Base-by-base conservation (phyloP, 169 alveolate genomes). In the Babesia divergens region DNA sequence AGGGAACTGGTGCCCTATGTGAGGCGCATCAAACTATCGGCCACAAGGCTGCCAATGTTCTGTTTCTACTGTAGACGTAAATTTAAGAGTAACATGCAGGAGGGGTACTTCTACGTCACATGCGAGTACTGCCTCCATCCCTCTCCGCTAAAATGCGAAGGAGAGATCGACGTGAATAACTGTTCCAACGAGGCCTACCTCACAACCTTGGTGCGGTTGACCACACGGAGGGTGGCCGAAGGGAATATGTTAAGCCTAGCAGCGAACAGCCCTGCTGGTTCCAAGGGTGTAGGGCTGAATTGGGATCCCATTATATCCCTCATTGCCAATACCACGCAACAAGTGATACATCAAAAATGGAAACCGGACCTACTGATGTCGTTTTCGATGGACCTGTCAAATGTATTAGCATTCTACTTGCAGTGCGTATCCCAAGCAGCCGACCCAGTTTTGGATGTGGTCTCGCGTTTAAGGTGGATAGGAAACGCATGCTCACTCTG, bases 81-180 rank as follows among this genome's bases (percentile, higher is more conserved):
- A 26, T 26, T 60, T 26, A 20, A 3, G 3, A 14, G 50, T 2
- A 40, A 29, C 16, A 14, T 11, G 46, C 11, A 11, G 35, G 42
- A 16, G 28, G 59, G 44, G 11, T 14, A 7, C 4, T 62, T 16
- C 59, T 24, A 60, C 58, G 38, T 60, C 28, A 44, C 46, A 16
- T 62, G 72, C 32, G 8, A 38, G 28, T 8, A 35, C 22, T 62
- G 72, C 59, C n/a, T 11, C 8, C n/a, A 16, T 2, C 43, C 60
- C n/a, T 44, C 56, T 2, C 60, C 72, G 0, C n/a, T 62, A 13
- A 7, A 29, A 14, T 44, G 60, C 34, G 50, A 62, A 9, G 72
- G 72, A 1, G 47, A 62, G 8, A 20, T 62, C 1, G 72, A 44
- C 14, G 7, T 32, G 0, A 34, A 62, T 16, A 62, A 62, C 46